Evolutionary conservation across 2,329 filamentous ascomycete genomes (phyloP), one percentile per base, ranked within the genome.

Genomic region (Pseudophaeomoniella oleicola): DNA sequence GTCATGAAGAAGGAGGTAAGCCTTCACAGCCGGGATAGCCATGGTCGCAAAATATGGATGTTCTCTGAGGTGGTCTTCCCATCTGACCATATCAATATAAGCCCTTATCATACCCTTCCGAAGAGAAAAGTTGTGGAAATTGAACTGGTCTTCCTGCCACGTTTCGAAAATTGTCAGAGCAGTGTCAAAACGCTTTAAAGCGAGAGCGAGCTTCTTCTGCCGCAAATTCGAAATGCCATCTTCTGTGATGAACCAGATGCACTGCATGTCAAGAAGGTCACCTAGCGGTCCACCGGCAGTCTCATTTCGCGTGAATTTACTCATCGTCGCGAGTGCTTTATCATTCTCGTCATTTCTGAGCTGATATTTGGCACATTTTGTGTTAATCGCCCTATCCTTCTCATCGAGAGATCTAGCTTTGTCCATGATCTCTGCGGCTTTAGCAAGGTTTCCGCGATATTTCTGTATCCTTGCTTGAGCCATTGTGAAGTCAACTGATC

Each of bases 71-170:
- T 78, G 75, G 53, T 98, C 87, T 55, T 96, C 88, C 92, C 90
- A 98, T 48, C 81, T 75, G 33, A 98, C 70, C 85, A 98, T 94
- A 49, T 94, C 87, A 30, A 98, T 67, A 54, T 98, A 98, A 1
- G 90, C 83, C 39, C 88, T 72, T 42, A 96, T 84, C 67, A 94
- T 88, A 11, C 92, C 92, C 59, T 96, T 98, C 14, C 90, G 72
- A n/a, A 98, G 66, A 14, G 86, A 94, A 60, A 98, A 98, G 55
- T 77, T 85, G 67, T 98, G 92, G 66, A 98, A 98, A 56, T 98
- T 90, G 50, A 96, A 94, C 53, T 98, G 90, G 50, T 98, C 90
- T 56, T 98, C 92, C 54, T 93, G 81, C 90, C 90, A 98, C 14
- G 85, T 77, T 46, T 96, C 88, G 51, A 98, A 98, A 46, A 98